phyloP scores from a whole-genome alignment of 2,329 filamentous ascomycete species.

The Chaetomiaceae sp. region DNA sequence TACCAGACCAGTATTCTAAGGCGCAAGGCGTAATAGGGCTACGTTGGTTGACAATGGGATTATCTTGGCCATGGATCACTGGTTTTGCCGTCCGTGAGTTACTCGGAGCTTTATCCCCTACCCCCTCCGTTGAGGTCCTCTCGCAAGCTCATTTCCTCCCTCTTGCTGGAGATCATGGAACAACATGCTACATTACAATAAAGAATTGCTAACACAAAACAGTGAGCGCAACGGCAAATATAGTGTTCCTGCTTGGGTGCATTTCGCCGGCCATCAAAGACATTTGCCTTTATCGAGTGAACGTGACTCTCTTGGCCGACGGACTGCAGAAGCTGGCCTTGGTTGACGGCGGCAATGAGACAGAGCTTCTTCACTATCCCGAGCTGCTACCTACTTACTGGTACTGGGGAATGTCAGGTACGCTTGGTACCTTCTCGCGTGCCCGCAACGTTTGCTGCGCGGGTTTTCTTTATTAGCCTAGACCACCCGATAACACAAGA shows the following conservation, averaged over 20 bases:
- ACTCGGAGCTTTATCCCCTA: too few relatives aligned
- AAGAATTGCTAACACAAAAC: too few relatives aligned
- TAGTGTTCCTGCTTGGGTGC: neutral
- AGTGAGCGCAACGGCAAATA: neutral
- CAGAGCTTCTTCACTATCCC: neutral
- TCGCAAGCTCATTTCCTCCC: neutral
- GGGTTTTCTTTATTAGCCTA: too few relatives aligned
- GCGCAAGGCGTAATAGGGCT: too few relatives aligned
- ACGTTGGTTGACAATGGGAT: too few relatives aligned
- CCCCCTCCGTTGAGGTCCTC: too few relatives aligned
- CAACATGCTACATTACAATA: neutral
- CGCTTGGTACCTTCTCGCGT: too few relatives aligned
- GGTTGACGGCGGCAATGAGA: neutral
- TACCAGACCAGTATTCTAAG: too few relatives aligned
- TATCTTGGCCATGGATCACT: neutral
- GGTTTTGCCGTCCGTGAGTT: neutral
- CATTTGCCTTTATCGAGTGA: neutral
- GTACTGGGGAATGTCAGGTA: conserved; percentile 4
- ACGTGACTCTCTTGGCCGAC: neutral
- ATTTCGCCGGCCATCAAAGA: neutral
- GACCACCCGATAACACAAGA: neutral
- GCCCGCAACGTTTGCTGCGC: too few relatives aligned
- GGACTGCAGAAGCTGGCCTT: neutral
- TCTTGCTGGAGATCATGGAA: neutral
- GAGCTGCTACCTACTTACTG: neutral